Base-by-base conservation (phyloP, 2,329 filamentous ascomycete genomes). In the Penicillium sp. region DNA sequence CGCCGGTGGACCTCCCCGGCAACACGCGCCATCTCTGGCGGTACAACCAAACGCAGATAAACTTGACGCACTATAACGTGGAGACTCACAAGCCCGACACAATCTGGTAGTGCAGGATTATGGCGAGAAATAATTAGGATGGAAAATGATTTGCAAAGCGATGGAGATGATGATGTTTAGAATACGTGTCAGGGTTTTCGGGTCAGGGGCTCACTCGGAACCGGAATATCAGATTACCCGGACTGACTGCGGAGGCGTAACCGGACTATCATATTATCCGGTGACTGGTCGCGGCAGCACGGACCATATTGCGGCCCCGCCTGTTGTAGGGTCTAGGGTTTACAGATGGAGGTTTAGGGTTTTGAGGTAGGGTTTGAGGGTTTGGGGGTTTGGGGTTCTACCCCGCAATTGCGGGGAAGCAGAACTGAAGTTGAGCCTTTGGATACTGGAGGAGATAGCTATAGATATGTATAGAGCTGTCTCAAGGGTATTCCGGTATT, bases 1-100 rank as follows among this genome's bases (percentile, higher is more conserved):
- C 75, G 64, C 16, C 48, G 53, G 16, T 19, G 54, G 33, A 40
- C 23, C 16, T 13, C 16, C 21, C 40, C 26, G 21, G 34, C 48
- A 9, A 31, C 36, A 34, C 40, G 55, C 26, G 53, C 36, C 58
- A 60, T 60, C 36, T 34, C 37, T 21, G 56, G 56, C 59, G 54
- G 56, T 56, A n/a, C 50, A 31, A 36, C 21, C 21, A 10, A 33
- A 5, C 26, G 42, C 39, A 19, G 16, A 18, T 16, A 43, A 26
- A 43, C 21, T 24, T 23, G 19, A 10, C 39, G 28, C 36, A 23
- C 16, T 24, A 14, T 11, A 14, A 26, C 7, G 7, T 5, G 9
- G 3, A 10, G 10, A 24, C 19, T 14, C 13, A n/a, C 2, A 10
- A n/a, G n/a, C n/a, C n/a, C n/a, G n/a, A n/a, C n/a, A n/a, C n/a